phyloP scores from a whole-genome alignment of 2,329 filamentous ascomycete species.

The Aspergillus intermedius region DNA sequence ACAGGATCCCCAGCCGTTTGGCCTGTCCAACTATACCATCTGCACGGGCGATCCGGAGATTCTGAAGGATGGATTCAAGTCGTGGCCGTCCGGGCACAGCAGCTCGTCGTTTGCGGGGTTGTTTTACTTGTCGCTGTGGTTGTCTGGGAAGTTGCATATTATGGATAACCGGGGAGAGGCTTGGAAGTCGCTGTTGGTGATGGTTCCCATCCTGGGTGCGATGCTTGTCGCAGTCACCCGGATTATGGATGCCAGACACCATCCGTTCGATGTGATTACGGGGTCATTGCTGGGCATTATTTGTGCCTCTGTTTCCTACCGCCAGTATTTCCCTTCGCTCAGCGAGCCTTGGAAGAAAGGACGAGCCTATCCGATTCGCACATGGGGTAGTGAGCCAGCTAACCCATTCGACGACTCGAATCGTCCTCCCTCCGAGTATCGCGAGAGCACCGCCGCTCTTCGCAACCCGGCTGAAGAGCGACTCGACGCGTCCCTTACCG shows the following conservation, averaged over 20 bases:
- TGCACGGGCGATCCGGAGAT: constrained; percentile 47
- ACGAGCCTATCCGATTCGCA: constrained; percentile 52
- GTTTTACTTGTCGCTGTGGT: constrained; percentile 54
- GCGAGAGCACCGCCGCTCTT: constrained; percentile 21
- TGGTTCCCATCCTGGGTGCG: constrained; percentile 49
- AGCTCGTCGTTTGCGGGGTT: constrained; percentile 50
- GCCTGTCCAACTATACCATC: constrained; percentile 43
- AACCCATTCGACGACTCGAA: constrained; percentile 10
- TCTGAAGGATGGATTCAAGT: constrained; percentile 54
- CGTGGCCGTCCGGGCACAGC: constrained; percentile 47
- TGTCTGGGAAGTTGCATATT: constrained; percentile 54
- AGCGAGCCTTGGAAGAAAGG: constrained; percentile 52
- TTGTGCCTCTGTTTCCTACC: constrained; percentile 48
- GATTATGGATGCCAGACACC: constrained; percentile 57
- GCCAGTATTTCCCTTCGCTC: constrained; percentile 55
- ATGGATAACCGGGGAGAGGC: constrained; percentile 55
- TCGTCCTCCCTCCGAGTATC: background rate
- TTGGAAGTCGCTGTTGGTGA: constrained; percentile 52
- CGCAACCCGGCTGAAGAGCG: constrained; percentile 28
- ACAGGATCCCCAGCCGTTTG: constrained; percentile 32
- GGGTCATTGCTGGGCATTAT: constrained; percentile 49
- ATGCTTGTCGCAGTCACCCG: constrained; percentile 50
- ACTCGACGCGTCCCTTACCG: constrained; percentile 6
- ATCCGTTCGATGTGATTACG: constrained; percentile 55
- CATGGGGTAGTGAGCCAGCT: constrained; percentile 47